Evolutionary conservation across 352 stramenopile genomes (phyloP), one percentile per base, ranked within the genome.

Genomic region (Pythium biforme): DNA sequence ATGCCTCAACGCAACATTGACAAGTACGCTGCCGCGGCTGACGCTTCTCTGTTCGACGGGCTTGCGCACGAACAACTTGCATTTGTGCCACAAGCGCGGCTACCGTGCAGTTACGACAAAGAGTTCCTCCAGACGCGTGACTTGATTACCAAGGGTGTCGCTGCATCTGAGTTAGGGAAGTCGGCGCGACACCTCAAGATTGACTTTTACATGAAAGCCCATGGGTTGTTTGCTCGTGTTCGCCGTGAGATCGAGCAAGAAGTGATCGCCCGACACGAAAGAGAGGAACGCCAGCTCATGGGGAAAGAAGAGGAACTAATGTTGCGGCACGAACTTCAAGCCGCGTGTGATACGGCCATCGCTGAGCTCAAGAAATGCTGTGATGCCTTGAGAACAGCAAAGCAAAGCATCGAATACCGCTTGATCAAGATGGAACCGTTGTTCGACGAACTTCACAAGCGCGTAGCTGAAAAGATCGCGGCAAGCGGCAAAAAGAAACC

Each of bases 41-140:
- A 88, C 61, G 60, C 70, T n/a, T 45, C 22, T 20, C 59, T 72
- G 5, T 87, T 88, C 50, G 68, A 73, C 22, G 69, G 65, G 26
- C 58, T 92, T 4, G 65, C 75, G 12, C 81, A 86, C 52, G 83
- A 92, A 46, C 83, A 90, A 47, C 45, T 92, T 4, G 66, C 68
- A 17, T 62, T 92, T 19, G 31, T 89, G 14, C 26, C 66, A 1
- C 46, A 76, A 15, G 7, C 46, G 17, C 39, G 34, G 23, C 17
- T 69, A 5, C 34, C 62, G 3, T 61, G 23, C n/a, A 52, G 41
- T 25, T 50, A 69, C n/a, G 55, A 65, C 1, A 69, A 69, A 19
- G 9, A 12, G 8, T 50, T 48, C 33, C 49, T 67, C 25, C 34
- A 54, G n/a, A 45, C 53, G 59, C 31, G 64, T 37, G 37, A 69